Evolutionary conservation across 2,329 filamentous ascomycete genomes (phyloP).

Genomic region (Diaporthe capsici): DNA sequence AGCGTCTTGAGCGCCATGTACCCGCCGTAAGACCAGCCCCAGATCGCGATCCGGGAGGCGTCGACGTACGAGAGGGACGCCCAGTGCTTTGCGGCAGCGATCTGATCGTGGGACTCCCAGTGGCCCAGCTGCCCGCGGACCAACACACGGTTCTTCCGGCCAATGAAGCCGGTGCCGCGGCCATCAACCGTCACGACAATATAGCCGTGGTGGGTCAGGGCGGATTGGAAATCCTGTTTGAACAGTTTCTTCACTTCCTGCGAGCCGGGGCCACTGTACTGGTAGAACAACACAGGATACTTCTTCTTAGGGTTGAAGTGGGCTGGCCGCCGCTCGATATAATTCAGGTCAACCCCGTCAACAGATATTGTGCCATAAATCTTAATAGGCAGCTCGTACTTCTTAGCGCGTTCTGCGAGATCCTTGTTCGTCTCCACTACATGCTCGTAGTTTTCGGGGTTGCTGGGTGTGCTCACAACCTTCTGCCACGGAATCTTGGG

Average conservation of each 20-base stretch:
- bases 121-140: constrained; percentile 87
- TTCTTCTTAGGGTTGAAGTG: constrained; percentile 87
- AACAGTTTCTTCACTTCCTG: constrained; percentile 89
- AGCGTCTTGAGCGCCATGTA: constrained; percentile 96
- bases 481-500: constrained; percentile 93
- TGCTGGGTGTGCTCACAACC: constrained; percentile 85
- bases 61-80: constrained; percentile 87
- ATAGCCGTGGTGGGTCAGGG: constrained; percentile 89
- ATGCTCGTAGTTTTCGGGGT: constrained; percentile 74
- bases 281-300: constrained; percentile 94
- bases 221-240: constrained; percentile 89
- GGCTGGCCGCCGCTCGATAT: constrained; percentile 88
- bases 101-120: constrained; percentile 91
- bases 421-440: constrained; percentile 83
- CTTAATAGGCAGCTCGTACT: constrained; percentile 85
- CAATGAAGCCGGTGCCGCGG: constrained; percentile 91
- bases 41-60: constrained; percentile 85
- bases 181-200: constrained; percentile 96
- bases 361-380: constrained; percentile 89
- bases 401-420: constrained; percentile 77
- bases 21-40: constrained; percentile 98
- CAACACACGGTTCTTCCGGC: constrained; percentile 84
- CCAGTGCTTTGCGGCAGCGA: constrained; percentile 89
- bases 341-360: constrained; percentile 79
- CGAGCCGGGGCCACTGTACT: constrained; percentile 95